Evolutionary conservation across 805 yeast species (phyloP), one percentile per base, ranked within the genome.

Genomic region (Metschnikowia shivogae): DNA sequence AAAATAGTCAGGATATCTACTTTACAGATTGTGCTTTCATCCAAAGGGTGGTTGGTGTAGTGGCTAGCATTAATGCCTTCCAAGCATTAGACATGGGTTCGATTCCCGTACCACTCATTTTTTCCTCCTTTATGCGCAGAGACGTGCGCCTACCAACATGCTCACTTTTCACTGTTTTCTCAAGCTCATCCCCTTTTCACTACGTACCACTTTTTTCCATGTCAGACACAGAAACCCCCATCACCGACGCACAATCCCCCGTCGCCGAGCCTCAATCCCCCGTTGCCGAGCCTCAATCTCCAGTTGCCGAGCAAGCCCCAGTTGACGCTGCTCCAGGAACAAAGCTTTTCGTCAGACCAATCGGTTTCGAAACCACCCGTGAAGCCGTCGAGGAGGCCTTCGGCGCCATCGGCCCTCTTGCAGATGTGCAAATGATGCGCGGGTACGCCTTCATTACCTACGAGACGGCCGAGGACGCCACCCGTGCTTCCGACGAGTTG

Each of bases 371-470:
- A 51, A 63, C 63, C 43, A 57, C 65, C 45, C 59, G 59, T 32
- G 80, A 82, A 49, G 86, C 83, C 58, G 67, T 86, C 44, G 83
- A 82, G 67, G 87, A 79, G 47, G 81, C 81, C 61, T 85, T 86
- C 61, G 63, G 80, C 17, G 76, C 80, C 45, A 75, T 74, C 49
- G 95, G 92, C 55, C 77, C 84, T 39, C 68, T 86, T 57, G 72
- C 74, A 50, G 89, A 83, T 59, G 80, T 84, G 43, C 81, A 81
- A 62, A 67, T 85, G 55, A 74, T 83, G 76, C 83, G 85, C 58
- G 96, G 96, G 35, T 86, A 82, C 60, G 97, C 95, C 22, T 90
- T 88, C 63, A 86, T 92, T 48, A 95, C 90, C 64, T 93, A 81
- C 59, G 89, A 81, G 62, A 78, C 76, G 52, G 74, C 79, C 36